Conservation (phyloP, 768 basidiomycete genomes). For the Phallus indusiatus region DNA sequence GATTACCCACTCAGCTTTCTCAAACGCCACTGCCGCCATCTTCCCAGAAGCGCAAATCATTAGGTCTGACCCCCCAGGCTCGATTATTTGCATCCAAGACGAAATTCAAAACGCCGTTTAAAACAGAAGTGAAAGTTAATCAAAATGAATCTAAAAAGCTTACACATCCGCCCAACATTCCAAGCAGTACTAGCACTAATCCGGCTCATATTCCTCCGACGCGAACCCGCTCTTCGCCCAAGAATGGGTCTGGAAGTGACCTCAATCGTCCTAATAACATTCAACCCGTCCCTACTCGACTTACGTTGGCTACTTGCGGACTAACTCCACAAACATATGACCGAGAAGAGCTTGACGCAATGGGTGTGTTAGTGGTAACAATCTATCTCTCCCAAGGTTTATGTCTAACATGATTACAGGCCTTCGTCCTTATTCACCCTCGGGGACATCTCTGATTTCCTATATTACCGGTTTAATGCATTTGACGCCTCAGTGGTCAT, state of each 20-base stretch:
- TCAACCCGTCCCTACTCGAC: conserved; percentile 23
- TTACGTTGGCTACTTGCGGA: conserved; percentile 38
- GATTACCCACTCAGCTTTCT: not conserved
- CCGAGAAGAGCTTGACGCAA: conserved; percentile 32
- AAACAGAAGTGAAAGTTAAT: conserved; percentile 38
- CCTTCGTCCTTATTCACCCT: conserved; percentile 9
- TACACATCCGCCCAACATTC: not conserved
- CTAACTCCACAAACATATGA: conserved; percentile 40
- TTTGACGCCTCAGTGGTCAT: not conserved
- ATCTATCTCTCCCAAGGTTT: not conserved
- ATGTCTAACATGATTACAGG: conserved; percentile 10
- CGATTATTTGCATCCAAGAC: conserved; percentile 15
- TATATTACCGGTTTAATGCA: conserved; percentile 13
- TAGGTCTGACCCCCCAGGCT: conserved; percentile 20
- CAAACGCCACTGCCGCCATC: not conserved
- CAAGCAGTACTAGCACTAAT: not conserved
- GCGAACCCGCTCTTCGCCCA: not conserved
- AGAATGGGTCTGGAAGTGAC: not conserved
- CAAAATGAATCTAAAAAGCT: conserved; percentile 15
- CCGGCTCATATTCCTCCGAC: not conserved
- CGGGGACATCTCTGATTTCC: conserved; percentile 9
- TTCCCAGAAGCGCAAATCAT: conserved; percentile 9
- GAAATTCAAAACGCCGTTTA: conserved; percentile 58
- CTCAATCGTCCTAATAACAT: not conserved
- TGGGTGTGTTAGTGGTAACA: conserved; percentile 41